Base-by-base conservation (phyloP, 306 rosid species). In the Corylus avellana region DNA sequence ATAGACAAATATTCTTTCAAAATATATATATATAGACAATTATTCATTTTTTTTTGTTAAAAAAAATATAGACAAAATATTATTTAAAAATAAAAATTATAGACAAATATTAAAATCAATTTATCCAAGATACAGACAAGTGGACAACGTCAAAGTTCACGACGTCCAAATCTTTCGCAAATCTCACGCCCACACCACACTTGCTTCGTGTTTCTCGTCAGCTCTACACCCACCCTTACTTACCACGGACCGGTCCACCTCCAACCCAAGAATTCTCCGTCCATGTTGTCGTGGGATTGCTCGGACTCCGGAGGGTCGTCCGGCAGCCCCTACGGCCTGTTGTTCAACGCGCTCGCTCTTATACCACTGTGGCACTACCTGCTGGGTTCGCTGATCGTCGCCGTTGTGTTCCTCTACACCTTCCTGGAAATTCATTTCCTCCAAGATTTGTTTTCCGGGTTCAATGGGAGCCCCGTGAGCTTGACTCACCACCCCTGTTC, bases 341-440 rank as follows among this genome's bases (percentile, higher is more conserved):
- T 95, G 37, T 72, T 89, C 66, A 78, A 47, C 27, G 78, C 89
- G 0, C 82, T 93, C 4, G 81, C 83, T 20, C 83, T 75, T 8
- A 88, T 95, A 47, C 98, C 99, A 4, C 7, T 78, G 57, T 75
- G 42, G 32, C 98, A 93, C 75, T 87, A 86, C 80, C 20, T 88
- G 1, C 7, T 84, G 29, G 89, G 46, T 25, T 47, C 71, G 37
- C 70, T 88, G 56, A 0, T 84, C 13, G 1, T 61, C 48, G 29
- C 77, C 18, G 0, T 74, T 3, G 2, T 8, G 0, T 84, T 90
- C 32, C 75, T 95, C 81, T 95, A 93, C 90, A 84, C 77, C 53
- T 89, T 95, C 78, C 72, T 95, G 46, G 99, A 95, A 77, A 70
- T 82, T 75, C 99, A 95, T 84, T 78, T 93, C 82, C 51, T 93